Base-by-base conservation (phyloP, 2,329 filamentous ascomycete species). In the Penicillium sp. region DNA sequence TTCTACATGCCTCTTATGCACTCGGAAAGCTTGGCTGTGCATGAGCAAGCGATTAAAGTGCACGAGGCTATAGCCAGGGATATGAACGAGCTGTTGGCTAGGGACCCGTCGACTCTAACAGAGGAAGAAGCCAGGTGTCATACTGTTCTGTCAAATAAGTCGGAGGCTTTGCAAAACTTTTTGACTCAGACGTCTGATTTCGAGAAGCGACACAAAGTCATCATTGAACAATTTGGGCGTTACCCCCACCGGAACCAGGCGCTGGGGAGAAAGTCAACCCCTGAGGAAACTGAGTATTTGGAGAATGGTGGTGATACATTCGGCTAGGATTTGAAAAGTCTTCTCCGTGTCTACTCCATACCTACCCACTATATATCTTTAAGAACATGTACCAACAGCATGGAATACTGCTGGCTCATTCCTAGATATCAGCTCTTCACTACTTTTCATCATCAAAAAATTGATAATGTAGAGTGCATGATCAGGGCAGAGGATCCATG, bases 1-100 rank as follows among this genome's bases (percentile, higher is more conserved):
- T 82, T 87, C 62, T 80, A 80, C 61, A 69, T 87, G 62, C 83
- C 85, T 0, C 68, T 87, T 5, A 79, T 82, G 76, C 85, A 88
- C 66, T 80, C 81, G 7, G 62, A 65, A 47, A 48, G 48, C n/a
- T 39, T 63, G 40, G 50, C 42, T 29, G 54, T 61, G 10, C 62
- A 65, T 32, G 54, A 65, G 45, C 44, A 53, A 48, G 61, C 61
- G 3, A 8, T 62, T 13, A 42, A 47, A 9, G 34, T 52, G 38
- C 55, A 61, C 16, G 62, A 60, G 34, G 53, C 50, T 39, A 65
- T 42, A 3, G 54, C 56, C 7, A 43, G 27, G n/a, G 62, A 65
- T 41, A n/a, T 65, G 10, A 48, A 58, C 6, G 55, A 48, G 1
- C 45, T 65, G 16, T 11, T 65, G 11, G 22, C 36, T 5, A 44